Evolutionary conservation across 2,329 filamentous ascomycete species (phyloP).

Genomic region (Cladosporium halotolerans): DNA sequence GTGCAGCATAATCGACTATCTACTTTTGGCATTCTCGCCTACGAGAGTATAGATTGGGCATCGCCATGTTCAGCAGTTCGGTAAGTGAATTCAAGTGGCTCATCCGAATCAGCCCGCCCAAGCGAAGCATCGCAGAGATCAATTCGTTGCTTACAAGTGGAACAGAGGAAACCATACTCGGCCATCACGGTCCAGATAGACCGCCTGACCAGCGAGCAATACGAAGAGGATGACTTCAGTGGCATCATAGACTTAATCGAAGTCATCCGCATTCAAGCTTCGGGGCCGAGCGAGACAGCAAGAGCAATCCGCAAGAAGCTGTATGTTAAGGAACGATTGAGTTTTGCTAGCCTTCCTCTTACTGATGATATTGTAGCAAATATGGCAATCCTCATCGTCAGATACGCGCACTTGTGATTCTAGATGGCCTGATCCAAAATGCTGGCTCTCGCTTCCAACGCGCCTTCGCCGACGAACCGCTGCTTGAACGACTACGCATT

Average conservation of each 20-base stretch:
- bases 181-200: conserved; percentile 91
- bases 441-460: conserved; percentile 82
- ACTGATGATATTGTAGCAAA: conserved; percentile 51
- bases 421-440: conserved; percentile 93
- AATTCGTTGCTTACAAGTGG: not conserved
- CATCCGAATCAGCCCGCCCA: not conserved
- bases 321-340: conserved; percentile 36
- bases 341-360: not conserved
- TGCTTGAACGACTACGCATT: conserved; percentile 84
- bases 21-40: too few species aligned
- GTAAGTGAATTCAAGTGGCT: conserved; percentile 13
- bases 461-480: conserved; percentile 79
- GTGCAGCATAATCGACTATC: too few species aligned
- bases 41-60: not conserved
- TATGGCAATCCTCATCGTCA: conserved; percentile 94
- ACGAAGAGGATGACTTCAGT: conserved; percentile 83
- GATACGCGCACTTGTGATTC: conserved; percentile 75
- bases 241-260: conserved; percentile 93
- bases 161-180: conserved; percentile 79
- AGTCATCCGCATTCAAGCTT: conserved; percentile 80
- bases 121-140: not conserved
- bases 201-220: conserved; percentile 79
- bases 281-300: conserved; percentile 82
- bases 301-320: conserved; percentile 94
- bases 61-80: conserved; percentile 21